Base-by-base conservation (phyloP, 306 rosid genomes). In the Fragaria iinumae region DNA sequence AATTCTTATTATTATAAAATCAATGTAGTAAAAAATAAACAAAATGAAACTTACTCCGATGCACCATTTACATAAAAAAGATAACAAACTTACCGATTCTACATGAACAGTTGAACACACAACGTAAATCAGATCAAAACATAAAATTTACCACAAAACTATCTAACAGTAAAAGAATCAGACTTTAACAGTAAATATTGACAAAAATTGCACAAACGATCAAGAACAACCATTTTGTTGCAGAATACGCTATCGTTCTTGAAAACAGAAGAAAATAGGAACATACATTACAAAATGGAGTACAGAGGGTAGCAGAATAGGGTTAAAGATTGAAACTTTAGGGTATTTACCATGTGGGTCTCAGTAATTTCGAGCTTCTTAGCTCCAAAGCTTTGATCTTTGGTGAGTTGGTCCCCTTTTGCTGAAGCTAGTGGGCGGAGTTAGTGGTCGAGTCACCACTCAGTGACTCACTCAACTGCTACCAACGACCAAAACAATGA, bases 341-440 rank as follows among this genome's bases (percentile, higher is more conserved):
- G 69, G 21, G 23, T 34, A 34, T 32, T 64, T 64, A 64, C 44
- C 44, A 64, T 64, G 12, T 32, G 69, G 69, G 69, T 64, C 44
- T 29, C 69, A 64, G n/a, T 63, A 32, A 29, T 29, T 63, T 63
- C 11, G 43, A 29, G 68, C 43, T 32, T 29, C 21, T 27, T 1
- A 17, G 41, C 21, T 60, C 41, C 68, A 32, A 62, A 63, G n/a
- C 23, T 64, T 64, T 64, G 43, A 63, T 63, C 16, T 63, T 63
- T 63, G n/a, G n/a, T 47, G 44, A 39, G 44, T 39, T 39, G 9
- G 9, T 27, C 68, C 43, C n/a, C 39, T 63, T 63, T 29, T 29
- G 43, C 17, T 17, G 43, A 64, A 64, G 21, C 7, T 8, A 23
- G 66, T 56, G 27, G 62, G 4, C 29, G 8, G 25, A 56, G 62